These are phyloP conservation scores for Xylaria acuta DNA, from an alignment of 495 filamentous ascomycete species.

Conservation along the genomic window DNA sequence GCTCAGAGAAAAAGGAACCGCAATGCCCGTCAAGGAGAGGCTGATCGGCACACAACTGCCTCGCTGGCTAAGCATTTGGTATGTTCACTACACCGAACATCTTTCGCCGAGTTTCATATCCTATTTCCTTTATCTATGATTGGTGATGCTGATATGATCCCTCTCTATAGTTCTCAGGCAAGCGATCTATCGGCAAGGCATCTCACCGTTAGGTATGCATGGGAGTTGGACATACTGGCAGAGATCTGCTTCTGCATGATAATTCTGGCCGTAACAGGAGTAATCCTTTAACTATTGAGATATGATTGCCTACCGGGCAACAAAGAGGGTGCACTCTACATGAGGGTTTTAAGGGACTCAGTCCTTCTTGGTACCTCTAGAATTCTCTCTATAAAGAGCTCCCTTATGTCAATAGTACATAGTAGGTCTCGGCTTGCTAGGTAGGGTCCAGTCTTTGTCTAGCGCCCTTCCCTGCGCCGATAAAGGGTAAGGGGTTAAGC, in stretches of 20 bases:
- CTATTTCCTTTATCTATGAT: neutral
- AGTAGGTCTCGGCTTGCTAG: neutral
- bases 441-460: neutral
- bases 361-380: neutral
- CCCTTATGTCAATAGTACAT: neutral
- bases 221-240: neutral
- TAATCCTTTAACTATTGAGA: neutral
- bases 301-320: neutral
- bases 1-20: constrained; percentile 98
- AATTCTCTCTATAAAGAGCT: neutral
- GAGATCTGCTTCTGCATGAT: neutral
- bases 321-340: neutral
- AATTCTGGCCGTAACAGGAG: neutral
- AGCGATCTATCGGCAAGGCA: constrained; percentile 39
- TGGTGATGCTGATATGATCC: neutral
- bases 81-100: constrained; percentile 41
- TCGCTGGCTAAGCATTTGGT: constrained; percentile 92
- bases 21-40: constrained; percentile 94
- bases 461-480: neutral
- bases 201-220: constrained; percentile 42
- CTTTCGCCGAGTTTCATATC: neutral
- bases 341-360: neutral
- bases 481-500: neutral
- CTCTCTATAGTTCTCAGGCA: constrained; percentile 38
- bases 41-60: constrained; percentile 86